Conservation (phyloP, 148 eudicot genomes). For the Pharnaceum exiguum region DNA sequence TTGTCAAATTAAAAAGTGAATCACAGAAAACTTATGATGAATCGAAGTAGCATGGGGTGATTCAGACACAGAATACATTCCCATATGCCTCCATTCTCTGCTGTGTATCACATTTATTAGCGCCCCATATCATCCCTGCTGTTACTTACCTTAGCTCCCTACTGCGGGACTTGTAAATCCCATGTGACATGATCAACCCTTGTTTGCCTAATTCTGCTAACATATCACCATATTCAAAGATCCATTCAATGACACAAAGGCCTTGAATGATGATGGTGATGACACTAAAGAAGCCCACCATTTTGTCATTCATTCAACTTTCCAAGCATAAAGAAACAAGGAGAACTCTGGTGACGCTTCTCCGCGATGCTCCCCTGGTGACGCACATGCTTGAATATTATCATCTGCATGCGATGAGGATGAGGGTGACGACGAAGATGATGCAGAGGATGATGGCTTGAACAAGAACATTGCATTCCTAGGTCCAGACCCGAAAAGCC, state of each 20-base stretch:
- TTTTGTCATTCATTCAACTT: conserved; percentile 50
- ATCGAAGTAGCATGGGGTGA: too few relatives aligned
- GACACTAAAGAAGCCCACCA: not conserved
- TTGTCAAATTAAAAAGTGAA: too few relatives aligned
- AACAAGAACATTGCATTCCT: conserved; percentile 83
- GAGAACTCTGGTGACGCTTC: conserved; percentile 49
- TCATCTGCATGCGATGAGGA: conserved; percentile 23
- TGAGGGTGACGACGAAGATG: conserved; percentile 19
- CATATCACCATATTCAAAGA: not conserved
- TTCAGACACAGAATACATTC: not conserved
- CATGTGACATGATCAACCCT: conserved; percentile 17
- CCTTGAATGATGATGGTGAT: not conserved
- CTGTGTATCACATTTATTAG: conserved; percentile 5
- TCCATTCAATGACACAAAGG: not conserved
- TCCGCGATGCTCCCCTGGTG: conserved; percentile 27
- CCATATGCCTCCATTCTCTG: conserved; percentile 1
- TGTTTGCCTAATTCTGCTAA: conserved; percentile 4
- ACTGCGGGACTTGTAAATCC: not conserved
- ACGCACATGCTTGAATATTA: conserved; percentile 25
- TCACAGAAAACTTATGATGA: too few relatives aligned
- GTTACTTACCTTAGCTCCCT: not conserved
- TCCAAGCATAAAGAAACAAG: conserved; percentile 92
- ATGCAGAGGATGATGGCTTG: conserved; percentile 35
- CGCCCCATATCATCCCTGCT: conserved; percentile 12
- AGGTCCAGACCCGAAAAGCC: conserved; percentile 82